Evolutionary conservation across 805 yeast genomes (phyloP), one percentile per base, ranked within the genome.

Genomic region (Candida fluviatilis): DNA sequence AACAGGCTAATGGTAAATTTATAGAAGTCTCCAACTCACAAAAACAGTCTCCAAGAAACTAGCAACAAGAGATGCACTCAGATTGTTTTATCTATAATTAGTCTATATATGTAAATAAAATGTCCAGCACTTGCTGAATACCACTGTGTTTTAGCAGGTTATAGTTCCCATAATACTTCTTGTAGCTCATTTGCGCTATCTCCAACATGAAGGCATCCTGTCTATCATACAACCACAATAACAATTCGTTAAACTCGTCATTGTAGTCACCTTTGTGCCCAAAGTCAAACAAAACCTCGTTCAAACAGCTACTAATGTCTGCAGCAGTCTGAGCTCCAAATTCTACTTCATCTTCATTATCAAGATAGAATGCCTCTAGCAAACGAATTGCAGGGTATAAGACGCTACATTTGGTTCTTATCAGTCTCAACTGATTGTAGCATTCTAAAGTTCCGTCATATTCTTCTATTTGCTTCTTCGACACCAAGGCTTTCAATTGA

Each of bases 1-100:
- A 48, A 1, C 16, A 38, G 12, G 39, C 53, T 1, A 65, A 66
- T 45, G 71, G 72, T 2, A 46, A 61, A 45, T 52, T 57, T 36
- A 36, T 62, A 26, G 13, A 8, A 5, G 29, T 26, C 13, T 21
- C 24, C 6, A 21, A 21, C 24, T 21, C 24, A 21, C 24, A 21
- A 21, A n/a, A n/a, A n/a, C n/a, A n/a, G n/a, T n/a, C n/a, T n/a
- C n/a, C n/a, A n/a, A n/a, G n/a, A n/a, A n/a, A n/a, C n/a, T n/a
- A n/a, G n/a, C n/a, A n/a, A n/a, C n/a, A n/a, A n/a, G n/a, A n/a
- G n/a, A n/a, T n/a, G n/a, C n/a, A n/a, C n/a, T n/a, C n/a, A n/a
- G n/a, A n/a, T n/a, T n/a, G n/a, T n/a, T n/a, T n/a, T n/a, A n/a
- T n/a, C n/a, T n/a, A n/a, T n/a, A n/a, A n/a, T n/a, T n/a, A n/a